phyloP scores from a whole-genome alignment of 352 stramenopile species.

The Globisporangium camurandrum region DNA sequence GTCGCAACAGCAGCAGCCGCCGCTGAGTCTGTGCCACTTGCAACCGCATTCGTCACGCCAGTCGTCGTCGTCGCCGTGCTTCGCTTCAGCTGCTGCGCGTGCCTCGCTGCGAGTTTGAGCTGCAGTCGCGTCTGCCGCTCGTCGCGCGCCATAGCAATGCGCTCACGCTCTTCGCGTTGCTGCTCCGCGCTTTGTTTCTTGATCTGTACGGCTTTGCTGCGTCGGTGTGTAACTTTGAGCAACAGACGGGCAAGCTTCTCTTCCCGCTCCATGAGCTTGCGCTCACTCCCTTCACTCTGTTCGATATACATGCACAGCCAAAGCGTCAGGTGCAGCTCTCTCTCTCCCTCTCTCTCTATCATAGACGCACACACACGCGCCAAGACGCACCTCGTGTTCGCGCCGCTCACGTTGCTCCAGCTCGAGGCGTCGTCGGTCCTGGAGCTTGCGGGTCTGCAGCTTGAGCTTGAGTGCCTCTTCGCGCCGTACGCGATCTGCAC shows the following conservation, averaged over 20 bases:
- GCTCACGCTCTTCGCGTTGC: slow-evolving; percentile 58
- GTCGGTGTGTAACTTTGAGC: slow-evolving; percentile 47
- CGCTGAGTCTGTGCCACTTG: no score
- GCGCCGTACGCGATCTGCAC: slow-evolving; percentile 14
- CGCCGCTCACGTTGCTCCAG: slow-evolving; percentile 24
- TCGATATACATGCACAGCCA: neutral
- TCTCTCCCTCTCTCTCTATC: no score
- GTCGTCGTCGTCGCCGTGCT: neutral
- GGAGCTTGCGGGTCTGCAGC: slow-evolving; percentile 21
- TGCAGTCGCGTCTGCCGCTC: slow-evolving; percentile 48
- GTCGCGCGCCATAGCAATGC: slow-evolving; percentile 60
- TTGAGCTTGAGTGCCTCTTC: slow-evolving; percentile 49
- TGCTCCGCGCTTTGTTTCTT: slow-evolving; percentile 38
- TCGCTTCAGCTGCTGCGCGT: slow-evolving; percentile 8
- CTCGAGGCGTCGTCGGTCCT: slow-evolving; percentile 31
- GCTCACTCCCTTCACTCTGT: slow-evolving; percentile 48
- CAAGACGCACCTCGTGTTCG: slow-evolving; percentile 25
- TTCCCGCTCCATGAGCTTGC: slow-evolving; percentile 64
- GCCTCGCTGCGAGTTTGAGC: slow-evolving; percentile 28
- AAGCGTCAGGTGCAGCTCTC: slow-evolving; percentile 2
- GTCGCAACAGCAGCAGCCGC: neutral
- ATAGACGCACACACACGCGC: neutral
- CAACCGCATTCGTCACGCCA: neutral
- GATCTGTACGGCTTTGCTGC: slow-evolving; percentile 34
- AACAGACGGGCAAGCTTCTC: slow-evolving; percentile 51